Evolutionary conservation across 2,329 filamentous ascomycete species (phyloP).

Genomic region (Pseudogymnoascus sp.): DNA sequence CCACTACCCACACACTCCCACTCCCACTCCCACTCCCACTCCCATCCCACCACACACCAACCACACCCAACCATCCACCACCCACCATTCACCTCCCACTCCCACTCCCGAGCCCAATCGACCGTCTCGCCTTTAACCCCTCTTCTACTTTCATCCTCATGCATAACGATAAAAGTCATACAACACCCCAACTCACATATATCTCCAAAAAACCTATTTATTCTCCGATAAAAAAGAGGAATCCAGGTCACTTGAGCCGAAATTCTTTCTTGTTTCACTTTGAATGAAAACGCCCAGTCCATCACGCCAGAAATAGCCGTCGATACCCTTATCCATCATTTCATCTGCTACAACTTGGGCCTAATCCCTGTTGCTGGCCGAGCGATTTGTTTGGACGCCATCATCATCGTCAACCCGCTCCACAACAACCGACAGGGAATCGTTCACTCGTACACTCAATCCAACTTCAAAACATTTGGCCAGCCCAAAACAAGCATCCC

Average conservation of each 20-base stretch:
- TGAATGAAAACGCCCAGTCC: background rate
- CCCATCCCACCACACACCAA: background rate
- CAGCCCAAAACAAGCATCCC: background rate
- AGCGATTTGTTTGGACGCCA: slow-evolving; percentile 7
- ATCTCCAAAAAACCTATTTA: background rate
- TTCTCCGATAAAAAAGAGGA: background rate
- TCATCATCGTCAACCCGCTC: slow-evolving; percentile 2
- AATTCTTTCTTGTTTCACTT: background rate
- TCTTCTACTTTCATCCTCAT: slow-evolving; percentile 3
- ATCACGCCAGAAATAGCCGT: background rate
- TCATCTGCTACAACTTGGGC: background rate
- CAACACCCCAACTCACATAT: background rate
- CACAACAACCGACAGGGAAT: slow-evolving; percentile 6
- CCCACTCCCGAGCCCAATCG: background rate
- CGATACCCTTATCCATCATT: background rate
- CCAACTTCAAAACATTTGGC: slow-evolving; percentile 3
- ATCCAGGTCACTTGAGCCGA: background rate
- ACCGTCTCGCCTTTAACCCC: background rate
- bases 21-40: background rate
- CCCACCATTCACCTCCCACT: background rate
- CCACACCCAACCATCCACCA: background rate
- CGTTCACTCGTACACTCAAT: background rate
- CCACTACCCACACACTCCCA: background rate
- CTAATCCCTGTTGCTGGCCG: slow-evolving; percentile 1
- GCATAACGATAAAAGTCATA: slow-evolving; percentile 2